These are phyloP conservation scores for Pseudonitzschia multiseries DNA, from an alignment of 108 stramenopile genomes.

Conservation along the genomic window DNA sequence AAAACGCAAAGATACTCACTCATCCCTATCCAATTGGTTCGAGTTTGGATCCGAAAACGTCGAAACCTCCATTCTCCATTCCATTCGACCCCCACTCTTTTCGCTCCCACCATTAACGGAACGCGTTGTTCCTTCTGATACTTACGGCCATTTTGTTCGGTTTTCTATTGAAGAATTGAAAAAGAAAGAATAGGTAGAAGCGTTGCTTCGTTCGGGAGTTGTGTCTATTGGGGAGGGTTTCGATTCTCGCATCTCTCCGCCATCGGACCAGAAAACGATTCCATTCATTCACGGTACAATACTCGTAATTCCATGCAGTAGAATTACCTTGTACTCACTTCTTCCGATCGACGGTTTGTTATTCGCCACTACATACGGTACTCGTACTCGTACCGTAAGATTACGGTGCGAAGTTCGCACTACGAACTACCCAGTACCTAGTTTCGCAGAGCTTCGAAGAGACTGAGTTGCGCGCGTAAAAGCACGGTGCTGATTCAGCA, in stretches of 20 bases:
- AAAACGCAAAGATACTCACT: too few species aligned
- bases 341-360: not conserved
- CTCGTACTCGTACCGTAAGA: too few species aligned
- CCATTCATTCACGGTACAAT: not conserved
- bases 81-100: not conserved
- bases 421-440: too few species aligned
- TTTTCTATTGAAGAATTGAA: not conserved
- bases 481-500: constrained; percentile 6
- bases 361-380: not conserved
- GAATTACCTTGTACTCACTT: too few species aligned
- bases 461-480: not conserved
- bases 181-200: not conserved
- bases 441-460: constrained; percentile 1
- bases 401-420: too few species aligned
- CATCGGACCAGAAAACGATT: not conserved
- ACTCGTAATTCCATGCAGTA: too few species aligned
- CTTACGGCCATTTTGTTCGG: constrained; percentile 12
- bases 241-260: not conserved
- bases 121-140: not conserved
- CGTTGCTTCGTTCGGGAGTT: constrained; percentile 1
- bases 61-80: not conserved
- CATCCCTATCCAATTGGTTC: not conserved
- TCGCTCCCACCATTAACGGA: not conserved
- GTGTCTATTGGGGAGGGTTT: not conserved
- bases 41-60: not conserved